A percentile compares a stretch with the other conserved stretches of the same genome.
phyloP scores from a whole-genome alignment of 306 rosid genomes.

The Ziziphus jujuba region DNA sequence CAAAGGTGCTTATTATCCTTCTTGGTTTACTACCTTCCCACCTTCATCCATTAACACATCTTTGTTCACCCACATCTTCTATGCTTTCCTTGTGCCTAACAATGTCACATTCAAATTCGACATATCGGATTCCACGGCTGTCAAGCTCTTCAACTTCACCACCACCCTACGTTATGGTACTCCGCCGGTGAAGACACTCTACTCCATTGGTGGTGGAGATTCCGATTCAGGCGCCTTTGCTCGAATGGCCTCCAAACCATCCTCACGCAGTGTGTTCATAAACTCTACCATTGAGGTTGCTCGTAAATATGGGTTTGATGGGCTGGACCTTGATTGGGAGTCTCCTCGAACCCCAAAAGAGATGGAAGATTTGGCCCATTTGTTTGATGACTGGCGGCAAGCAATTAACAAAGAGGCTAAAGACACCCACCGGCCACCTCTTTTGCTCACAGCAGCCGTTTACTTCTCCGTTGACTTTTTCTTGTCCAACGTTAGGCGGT shows the following conservation, averaged over 20 bases:
- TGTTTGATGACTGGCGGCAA: conserved; percentile 40
- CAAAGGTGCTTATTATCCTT: conserved; percentile 56
- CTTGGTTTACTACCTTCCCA: conserved; percentile 38
- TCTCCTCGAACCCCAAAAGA: conserved; percentile 47
- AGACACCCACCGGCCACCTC: conserved; percentile 24
- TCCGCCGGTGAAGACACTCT: conserved; percentile 39
- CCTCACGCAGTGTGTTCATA: conserved; percentile 57
- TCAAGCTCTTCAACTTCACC: conserved; percentile 44
- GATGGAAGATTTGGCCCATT: conserved; percentile 38
- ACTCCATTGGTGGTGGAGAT: conserved; percentile 57
- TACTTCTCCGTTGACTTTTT: conserved; percentile 51
- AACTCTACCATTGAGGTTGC: conserved; percentile 53
- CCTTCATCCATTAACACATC: conserved; percentile 66
- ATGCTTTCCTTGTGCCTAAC: conserved; percentile 53
- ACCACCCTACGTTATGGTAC: conserved; percentile 29
- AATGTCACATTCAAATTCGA: conserved; percentile 36
- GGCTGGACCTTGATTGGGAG: conserved; percentile 78
- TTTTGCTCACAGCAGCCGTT: conserved; percentile 64
- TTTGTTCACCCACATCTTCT: conserved; percentile 63
- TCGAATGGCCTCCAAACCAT: conserved; percentile 33
- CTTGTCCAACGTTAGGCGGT: conserved; percentile 12
- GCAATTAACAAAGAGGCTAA: conserved; percentile 34
- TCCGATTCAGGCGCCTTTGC: conserved; percentile 31
- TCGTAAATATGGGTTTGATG: conserved; percentile 57
- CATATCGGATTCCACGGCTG: conserved; percentile 28